A percentile compares a stretch with the other conserved stretches of the same genome.
These are phyloP conservation scores for Reutealis trisperma DNA, from an alignment of 345 rosid genomes.

Conservation along the genomic window DNA sequence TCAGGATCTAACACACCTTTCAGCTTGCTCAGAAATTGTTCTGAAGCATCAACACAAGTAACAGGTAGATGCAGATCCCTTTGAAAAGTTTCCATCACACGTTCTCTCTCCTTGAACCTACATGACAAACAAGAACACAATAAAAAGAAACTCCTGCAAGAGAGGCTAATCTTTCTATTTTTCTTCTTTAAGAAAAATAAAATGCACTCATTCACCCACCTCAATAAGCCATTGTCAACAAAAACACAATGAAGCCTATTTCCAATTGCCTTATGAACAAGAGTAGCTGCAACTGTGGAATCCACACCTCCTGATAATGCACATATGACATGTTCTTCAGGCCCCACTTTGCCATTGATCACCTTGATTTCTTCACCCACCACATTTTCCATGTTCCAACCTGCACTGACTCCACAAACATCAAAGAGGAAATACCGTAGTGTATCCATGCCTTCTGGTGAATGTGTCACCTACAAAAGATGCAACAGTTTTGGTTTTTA, in stretches of 20 bases:
- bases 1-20: slow-evolving; percentile 94
- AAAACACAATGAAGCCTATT: slow-evolving; percentile 94
- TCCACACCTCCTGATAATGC: slow-evolving; percentile 98
- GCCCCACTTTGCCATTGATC: slow-evolving; percentile 60
- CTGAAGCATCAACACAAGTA: slow-evolving; percentile 78
- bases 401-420: slow-evolving; percentile 72
- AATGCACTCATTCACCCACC: slow-evolving; percentile 41
- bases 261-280: slow-evolving; percentile 95
- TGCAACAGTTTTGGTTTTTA: background rate
- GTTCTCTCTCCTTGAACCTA: slow-evolving; percentile 91
- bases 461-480: slow-evolving; percentile 77
- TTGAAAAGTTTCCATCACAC: slow-evolving; percentile 88
- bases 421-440: slow-evolving; percentile 69
- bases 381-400: slow-evolving; percentile 91
- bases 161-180: background rate
- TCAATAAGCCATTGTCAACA: slow-evolving; percentile 89
- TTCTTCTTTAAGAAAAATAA: background rate
- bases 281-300: slow-evolving; percentile 97
- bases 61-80: slow-evolving; percentile 88
- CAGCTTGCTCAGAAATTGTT: slow-evolving; percentile 75
- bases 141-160: background rate
- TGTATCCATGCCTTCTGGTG: slow-evolving; percentile 93
- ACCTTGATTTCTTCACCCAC: slow-evolving; percentile 86
- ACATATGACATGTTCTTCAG: slow-evolving; percentile 89
- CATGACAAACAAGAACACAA: slow-evolving; percentile 13